These are phyloP conservation scores for Vanilla planifolia DNA, from an alignment of 106 monocot genomes.

Conservation along the genomic window DNA sequence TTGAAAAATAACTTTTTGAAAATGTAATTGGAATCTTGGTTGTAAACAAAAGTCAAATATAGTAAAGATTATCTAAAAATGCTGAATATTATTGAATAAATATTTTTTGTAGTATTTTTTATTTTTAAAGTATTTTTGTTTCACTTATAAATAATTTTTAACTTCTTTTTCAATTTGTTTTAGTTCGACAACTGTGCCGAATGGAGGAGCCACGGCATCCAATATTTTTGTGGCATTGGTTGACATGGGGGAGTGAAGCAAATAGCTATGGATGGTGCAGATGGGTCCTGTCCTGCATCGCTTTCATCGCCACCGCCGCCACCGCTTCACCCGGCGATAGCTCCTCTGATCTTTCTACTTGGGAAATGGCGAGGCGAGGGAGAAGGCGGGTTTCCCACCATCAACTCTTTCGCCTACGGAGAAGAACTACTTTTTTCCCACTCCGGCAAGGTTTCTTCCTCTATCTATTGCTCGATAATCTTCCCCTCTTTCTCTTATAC, in stretches of 20 bases:
- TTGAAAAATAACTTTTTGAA: too few species aligned
- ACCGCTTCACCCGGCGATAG: constrained; percentile 52
- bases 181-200: too few species aligned
- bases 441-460: constrained; percentile 47
- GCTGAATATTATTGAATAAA: too few species aligned
- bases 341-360: constrained; percentile 51
- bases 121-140: too few species aligned
- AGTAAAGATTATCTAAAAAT: too few species aligned
- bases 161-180: too few species aligned
- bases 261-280: constrained; percentile 10
- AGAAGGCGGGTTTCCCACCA: constrained; percentile 85
- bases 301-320: constrained; percentile 13
- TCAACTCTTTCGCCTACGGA: constrained; percentile 69
- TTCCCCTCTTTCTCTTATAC: background rate
- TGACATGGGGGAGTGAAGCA: background rate
- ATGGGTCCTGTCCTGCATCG: constrained; percentile 6
- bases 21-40: too few species aligned
- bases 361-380: constrained; percentile 84
- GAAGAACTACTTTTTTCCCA: constrained; percentile 78
- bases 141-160: too few species aligned
- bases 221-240: too few species aligned
- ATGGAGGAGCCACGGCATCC: too few species aligned
- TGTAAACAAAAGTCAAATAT: too few species aligned
- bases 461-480: background rate
- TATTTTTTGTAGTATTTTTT: too few species aligned